Evolutionary conservation across 176 grass and related monocot species (phyloP).

Genomic region (Zea luxurians): DNA sequence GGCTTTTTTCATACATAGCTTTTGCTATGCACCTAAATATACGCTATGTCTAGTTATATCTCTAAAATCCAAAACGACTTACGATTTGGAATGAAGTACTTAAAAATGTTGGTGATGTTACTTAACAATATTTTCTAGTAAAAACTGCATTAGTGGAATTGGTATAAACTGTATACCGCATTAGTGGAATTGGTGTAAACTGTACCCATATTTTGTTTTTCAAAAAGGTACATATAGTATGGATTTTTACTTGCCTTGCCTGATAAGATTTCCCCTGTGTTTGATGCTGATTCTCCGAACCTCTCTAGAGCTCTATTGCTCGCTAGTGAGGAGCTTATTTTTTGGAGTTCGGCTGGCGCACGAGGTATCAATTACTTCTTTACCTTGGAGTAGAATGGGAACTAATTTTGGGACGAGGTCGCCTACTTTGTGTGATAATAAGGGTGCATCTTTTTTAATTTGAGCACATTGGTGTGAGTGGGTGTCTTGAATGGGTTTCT

Average conservation of each 20-base stretch:
- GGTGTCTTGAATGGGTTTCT: not conserved
- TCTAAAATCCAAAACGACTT: not conserved
- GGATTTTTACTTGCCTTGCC: not conserved
- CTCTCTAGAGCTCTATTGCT: not conserved
- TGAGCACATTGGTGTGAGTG: not conserved
- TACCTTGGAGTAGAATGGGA: not conserved
- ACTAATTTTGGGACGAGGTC: not conserved
- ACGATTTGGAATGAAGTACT: not conserved
- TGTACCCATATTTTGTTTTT: not conserved
- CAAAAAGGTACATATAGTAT: constrained; percentile 3
- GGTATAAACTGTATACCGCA: not conserved
- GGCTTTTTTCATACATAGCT: not conserved
- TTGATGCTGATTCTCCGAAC: not conserved
- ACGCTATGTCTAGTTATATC: not conserved
- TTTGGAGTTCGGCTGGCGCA: not conserved
- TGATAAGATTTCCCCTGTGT: not conserved
- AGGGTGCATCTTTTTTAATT: not conserved
- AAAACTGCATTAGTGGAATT: not conserved
- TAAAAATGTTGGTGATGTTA: not conserved
- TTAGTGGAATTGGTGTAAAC: not conserved
- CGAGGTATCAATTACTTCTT: not conserved
- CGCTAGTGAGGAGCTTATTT: not conserved
- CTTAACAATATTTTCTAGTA: not conserved
- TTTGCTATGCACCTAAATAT: not conserved
- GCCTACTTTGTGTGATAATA: not conserved